Percentiles rank a stretch among this genome's conserved stretches.
Evolutionary conservation across 257 asterid species (phyloP).

Genomic region (Salvia miltiorrhiza): DNA sequence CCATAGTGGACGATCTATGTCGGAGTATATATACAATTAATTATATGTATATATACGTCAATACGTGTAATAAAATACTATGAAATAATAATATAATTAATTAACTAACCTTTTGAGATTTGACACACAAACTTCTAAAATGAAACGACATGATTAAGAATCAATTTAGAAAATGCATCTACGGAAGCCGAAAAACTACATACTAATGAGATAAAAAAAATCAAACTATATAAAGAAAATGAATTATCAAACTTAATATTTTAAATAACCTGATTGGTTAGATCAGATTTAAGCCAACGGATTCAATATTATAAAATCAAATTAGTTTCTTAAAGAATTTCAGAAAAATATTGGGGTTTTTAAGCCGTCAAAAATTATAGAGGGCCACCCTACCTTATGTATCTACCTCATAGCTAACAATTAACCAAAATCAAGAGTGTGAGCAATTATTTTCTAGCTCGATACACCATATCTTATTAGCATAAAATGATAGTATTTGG

Average conservation of each 20-base stretch:
- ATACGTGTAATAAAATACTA: no score
- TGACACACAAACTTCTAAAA: neutral
- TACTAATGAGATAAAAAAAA: no score
- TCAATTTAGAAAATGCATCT: neutral
- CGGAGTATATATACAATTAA: neutral
- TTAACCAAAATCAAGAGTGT: neutral
- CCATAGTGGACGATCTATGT: neutral
- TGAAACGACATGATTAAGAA: neutral
- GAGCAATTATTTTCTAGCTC: no score
- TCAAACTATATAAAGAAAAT: no score
- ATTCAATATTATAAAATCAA: neutral
- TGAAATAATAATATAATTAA: no score
- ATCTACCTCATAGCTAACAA: neutral
- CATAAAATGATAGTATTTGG: no score
- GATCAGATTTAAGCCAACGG: no score
- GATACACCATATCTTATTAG: no score
- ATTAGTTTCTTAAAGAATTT: neutral
- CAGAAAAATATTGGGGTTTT: neutral
- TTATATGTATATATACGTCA: neutral
- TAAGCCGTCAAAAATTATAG: neutral
- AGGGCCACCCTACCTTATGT: neutral
- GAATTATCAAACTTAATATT: no score
- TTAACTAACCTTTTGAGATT: neutral
- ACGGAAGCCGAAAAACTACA: neutral
- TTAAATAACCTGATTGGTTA: no score